Evolutionary conservation across 805 yeast species (phyloP), one percentile per base, ranked within the genome.

Genomic region (Candida namnaoensis): DNA sequence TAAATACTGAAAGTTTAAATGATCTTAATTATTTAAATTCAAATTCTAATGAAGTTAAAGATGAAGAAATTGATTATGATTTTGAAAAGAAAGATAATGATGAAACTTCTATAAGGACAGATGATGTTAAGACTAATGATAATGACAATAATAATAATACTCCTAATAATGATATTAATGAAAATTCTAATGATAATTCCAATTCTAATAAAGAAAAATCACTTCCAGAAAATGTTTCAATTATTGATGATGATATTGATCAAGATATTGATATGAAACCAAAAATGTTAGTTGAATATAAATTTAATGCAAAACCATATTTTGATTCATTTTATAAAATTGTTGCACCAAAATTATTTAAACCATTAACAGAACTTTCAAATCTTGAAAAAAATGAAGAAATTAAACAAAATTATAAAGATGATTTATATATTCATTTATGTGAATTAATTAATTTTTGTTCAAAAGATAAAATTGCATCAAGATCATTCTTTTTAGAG

Each of bases 371-470:
- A 2, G 51, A 58, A n/a, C 47, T 67, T 34, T 5, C 11, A 5
- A n/a, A n/a, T n/a, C 33, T 15, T 6, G 15, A 28, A 8, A 13
- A 39, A 39, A 35, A 39, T 33, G 32, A 41, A 38, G 14, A 44
- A n/a, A 25, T 32, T 24, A 34, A 43, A 25, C 32, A 39, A 34
- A 7, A 35, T 13, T 12, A 30, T 34, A 74, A 74, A 44, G 72
- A 70, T 35, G 58, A 66, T 24, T 50, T 78, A 28, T 65, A 67
- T 43, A 78, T 75, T 52, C 74, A 75, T 53, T 62, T 88, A 19
- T 82, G 91, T 48, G 95, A 87, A 42, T 60, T 90, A 44, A 61
- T 85, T 5, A 68, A 77, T 23, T 84, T 82, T 54, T 81, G 91
- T 44, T 62, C 82, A 3, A 67, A 71, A 30, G 82, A 79, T 27